Evolutionary conservation across 2,329 filamentous ascomycete species (phyloP).

Genomic region (Beauveria sp.): DNA sequence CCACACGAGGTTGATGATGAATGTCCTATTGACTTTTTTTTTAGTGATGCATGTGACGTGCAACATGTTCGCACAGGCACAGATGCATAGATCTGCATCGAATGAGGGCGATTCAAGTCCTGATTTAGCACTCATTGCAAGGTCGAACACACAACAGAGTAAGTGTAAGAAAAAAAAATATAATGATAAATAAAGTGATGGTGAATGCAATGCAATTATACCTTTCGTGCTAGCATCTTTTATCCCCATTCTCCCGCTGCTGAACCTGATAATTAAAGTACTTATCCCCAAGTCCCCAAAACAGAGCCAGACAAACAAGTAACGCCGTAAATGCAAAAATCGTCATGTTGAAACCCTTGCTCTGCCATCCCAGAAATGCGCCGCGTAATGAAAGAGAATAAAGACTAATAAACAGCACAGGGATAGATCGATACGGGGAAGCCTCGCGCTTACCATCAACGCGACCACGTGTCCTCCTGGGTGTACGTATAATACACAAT

Average conservation of each 20-base stretch:
- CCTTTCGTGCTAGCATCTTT: background rate
- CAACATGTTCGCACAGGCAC: too few species aligned
- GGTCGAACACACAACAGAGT: background rate
- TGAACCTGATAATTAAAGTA: background rate
- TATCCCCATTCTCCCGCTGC: background rate
- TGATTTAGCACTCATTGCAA: too few species aligned
- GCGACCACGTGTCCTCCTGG: background rate
- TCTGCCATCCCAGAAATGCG: background rate
- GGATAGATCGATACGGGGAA: background rate
- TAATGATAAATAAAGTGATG: background rate
- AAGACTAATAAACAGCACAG: background rate
- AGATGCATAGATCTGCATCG: too few species aligned
- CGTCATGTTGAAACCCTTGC: background rate
- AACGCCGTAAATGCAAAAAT: conserved; percentile 4
- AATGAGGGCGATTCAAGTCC: too few species aligned
- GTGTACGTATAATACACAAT: conserved; percentile 14
- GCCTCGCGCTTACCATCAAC: background rate
- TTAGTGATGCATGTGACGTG: too few species aligned
- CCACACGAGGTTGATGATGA: background rate
- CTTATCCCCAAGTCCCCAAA: background rate
- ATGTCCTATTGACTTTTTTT: background rate
- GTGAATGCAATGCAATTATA: background rate
- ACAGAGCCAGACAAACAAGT: background rate
- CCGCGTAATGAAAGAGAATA: conserved; percentile 5
- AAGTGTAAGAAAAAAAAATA: background rate